phyloP scores from a whole-genome alignment of 2,329 filamentous ascomycete genomes.

The Plectosphaerella sp. region DNA sequence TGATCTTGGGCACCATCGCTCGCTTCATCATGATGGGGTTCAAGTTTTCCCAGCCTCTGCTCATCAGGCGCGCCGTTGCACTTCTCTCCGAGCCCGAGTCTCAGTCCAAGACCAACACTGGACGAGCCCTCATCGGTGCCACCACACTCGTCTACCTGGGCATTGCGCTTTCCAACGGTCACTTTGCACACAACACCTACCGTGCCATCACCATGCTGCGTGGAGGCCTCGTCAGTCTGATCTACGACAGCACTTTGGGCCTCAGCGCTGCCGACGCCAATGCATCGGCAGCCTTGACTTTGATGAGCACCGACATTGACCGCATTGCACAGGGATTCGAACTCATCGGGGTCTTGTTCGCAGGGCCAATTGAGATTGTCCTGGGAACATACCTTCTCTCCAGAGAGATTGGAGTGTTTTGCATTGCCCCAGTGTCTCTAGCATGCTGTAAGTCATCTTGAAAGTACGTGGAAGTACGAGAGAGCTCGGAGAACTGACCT shows the following conservation, averaged over 20 bases:
- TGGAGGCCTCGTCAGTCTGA: constrained; percentile 17
- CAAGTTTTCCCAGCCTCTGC: constrained; percentile 39
- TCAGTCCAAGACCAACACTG: constrained; percentile 18
- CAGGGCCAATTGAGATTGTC: constrained; percentile 15
- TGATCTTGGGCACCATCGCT: constrained; percentile 22
- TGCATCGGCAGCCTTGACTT: constrained; percentile 16
- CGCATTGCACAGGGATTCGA: constrained; percentile 15
- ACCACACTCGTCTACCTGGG: constrained; percentile 35
- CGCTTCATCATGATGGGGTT: constrained; percentile 28
- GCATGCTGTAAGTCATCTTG: constrained; percentile 21
- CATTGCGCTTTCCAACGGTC: constrained; percentile 24
- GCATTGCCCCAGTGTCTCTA: constrained; percentile 34
- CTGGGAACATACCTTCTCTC: constrained; percentile 20
- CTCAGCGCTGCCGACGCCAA: constrained; percentile 12
- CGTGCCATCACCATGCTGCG: constrained; percentile 19
- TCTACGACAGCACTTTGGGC: constrained; percentile 19
- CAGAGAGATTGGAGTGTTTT: constrained; percentile 31
- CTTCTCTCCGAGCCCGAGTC: constrained; percentile 21
- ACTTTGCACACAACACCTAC: constrained; percentile 16
- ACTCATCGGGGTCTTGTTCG: constrained; percentile 13
- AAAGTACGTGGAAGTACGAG: not conserved
- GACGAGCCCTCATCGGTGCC: constrained; percentile 35
- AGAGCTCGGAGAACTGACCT: not conserved
- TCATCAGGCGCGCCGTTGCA: constrained; percentile 29
- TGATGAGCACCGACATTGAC: constrained; percentile 22